Evolutionary conservation across 768 basidiomycete genomes (phyloP).

Genomic region (Lepiota brunneoincarnata): DNA sequence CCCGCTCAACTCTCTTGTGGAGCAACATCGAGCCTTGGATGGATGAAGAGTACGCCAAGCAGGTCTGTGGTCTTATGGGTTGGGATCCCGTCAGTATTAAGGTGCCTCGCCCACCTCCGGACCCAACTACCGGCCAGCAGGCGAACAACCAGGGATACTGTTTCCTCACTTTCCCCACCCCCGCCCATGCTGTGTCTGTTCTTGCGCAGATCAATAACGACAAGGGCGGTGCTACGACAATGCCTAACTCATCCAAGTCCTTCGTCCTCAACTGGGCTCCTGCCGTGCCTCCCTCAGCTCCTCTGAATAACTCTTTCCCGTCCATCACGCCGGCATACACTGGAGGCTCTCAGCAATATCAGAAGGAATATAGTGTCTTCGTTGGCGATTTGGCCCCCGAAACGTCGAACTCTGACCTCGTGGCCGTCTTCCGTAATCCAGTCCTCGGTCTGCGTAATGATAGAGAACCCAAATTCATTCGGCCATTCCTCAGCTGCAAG

Average conservation of each 20-base stretch:
- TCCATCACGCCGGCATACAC: slow-evolving; percentile 23
- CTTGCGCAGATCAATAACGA: slow-evolving; percentile 61
- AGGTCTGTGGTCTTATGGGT: slow-evolving; percentile 82
- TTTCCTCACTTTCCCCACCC: slow-evolving; percentile 81
- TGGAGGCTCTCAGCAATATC: slow-evolving; percentile 33
- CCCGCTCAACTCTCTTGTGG: slow-evolving; percentile 77
- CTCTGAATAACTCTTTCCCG: slow-evolving; percentile 29
- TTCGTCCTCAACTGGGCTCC: slow-evolving; percentile 82
- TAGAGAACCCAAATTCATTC: slow-evolving; percentile 84
- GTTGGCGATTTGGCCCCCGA: slow-evolving; percentile 93
- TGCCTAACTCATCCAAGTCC: slow-evolving; percentile 85
- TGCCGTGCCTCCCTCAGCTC: slow-evolving; percentile 30
- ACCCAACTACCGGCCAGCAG: slow-evolving; percentile 56
- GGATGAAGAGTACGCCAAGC: slow-evolving; percentile 93
- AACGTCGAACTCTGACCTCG: slow-evolving; percentile 93
- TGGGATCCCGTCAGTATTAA: slow-evolving; percentile 80
- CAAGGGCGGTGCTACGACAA: slow-evolving; percentile 47
- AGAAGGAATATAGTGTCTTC: slow-evolving; percentile 91
- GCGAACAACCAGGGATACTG: slow-evolving; percentile 86
- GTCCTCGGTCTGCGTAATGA: slow-evolving; percentile 83
- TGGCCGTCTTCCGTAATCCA: slow-evolving; percentile 89
- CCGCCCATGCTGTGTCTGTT: slow-evolving; percentile 65
- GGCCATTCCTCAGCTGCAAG: slow-evolving; percentile 88
- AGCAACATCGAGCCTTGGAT: slow-evolving; percentile 93
- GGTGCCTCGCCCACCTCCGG: slow-evolving; percentile 62